phyloP scores from a whole-genome alignment of 495 filamentous ascomycete species.

The Bombardia bombarda region DNA sequence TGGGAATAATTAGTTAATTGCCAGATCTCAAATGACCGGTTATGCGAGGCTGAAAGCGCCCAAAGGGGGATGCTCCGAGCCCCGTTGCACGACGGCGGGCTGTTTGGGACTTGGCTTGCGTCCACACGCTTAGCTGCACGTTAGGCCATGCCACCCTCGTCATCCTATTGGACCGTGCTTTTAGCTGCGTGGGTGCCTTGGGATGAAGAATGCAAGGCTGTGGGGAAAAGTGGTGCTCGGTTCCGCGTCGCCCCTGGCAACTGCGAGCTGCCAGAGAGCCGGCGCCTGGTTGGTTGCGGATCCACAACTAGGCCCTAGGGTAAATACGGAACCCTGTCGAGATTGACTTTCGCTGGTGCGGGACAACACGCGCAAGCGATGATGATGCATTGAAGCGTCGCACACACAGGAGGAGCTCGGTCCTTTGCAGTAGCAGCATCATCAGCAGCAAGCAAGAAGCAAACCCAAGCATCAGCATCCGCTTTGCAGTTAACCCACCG shows the following conservation, averaged over 20 bases:
- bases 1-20: neutral
- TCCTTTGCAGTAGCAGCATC: too few species aligned
- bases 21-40: conserved; percentile 1
- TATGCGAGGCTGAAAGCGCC: conserved; percentile 6
- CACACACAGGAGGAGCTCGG: too few species aligned
- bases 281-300: neutral
- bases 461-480: too few species aligned
- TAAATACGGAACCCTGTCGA: neutral
- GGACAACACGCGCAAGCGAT: neutral
- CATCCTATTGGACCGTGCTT: neutral
- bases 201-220: neutral
- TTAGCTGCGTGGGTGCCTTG: too few species aligned
- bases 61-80: conserved; percentile 2
- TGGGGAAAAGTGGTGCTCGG: neutral
- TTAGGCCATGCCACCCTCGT: neutral
- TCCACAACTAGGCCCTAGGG: neutral
- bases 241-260: conserved; percentile 1
- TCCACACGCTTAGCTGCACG: neutral
- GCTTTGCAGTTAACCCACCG: too few species aligned
- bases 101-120: neutral
- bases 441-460: too few species aligned
- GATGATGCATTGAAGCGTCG: too few species aligned
- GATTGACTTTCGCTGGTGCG: neutral
- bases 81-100: neutral
- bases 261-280: neutral